A percentile compares a stretch with the other conserved stretches of the same genome.
phyloP scores from a whole-genome alignment of 768 basidiomycete genomes.

The Gloeostereum incarnatum region DNA sequence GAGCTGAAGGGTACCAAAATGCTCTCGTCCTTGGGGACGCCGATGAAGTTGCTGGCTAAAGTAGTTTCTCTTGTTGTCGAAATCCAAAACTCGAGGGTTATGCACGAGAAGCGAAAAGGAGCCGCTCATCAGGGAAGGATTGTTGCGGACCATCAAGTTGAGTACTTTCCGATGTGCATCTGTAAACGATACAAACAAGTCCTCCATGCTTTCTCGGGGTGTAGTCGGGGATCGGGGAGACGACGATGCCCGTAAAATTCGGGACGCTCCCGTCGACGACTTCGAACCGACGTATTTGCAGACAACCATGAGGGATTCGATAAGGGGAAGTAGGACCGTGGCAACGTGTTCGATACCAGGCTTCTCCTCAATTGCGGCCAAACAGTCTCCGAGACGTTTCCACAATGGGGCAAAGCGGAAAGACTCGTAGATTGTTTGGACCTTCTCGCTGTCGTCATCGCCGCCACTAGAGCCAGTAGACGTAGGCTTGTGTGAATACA shows the following conservation, averaged over 20 bases:
- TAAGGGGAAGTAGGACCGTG: slow-evolving; percentile 86
- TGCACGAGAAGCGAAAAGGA: slow-evolving; percentile 95
- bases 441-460: slow-evolving; percentile 64
- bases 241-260: slow-evolving; percentile 50
- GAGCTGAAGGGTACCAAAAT: slow-evolving; percentile 75
- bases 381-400: slow-evolving; percentile 83
- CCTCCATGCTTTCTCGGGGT: slow-evolving; percentile 73
- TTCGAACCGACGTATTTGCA: slow-evolving; percentile 89
- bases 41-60: slow-evolving; percentile 89
- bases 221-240: slow-evolving; percentile 65
- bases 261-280: slow-evolving; percentile 31
- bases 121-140: slow-evolving; percentile 95
- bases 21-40: slow-evolving; percentile 70
- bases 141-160: slow-evolving; percentile 97
- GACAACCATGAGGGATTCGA: slow-evolving; percentile 97
- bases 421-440: slow-evolving; percentile 81
- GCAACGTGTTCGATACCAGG: slow-evolving; percentile 81
- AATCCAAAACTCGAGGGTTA: slow-evolving; percentile 94
- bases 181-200: slow-evolving; percentile 89
- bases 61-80: slow-evolving; percentile 98
- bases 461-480: slow-evolving; percentile 25
- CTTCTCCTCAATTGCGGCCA: slow-evolving; percentile 73
- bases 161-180: slow-evolving; percentile 89
- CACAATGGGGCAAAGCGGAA: slow-evolving; percentile 89
- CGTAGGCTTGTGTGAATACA: slow-evolving; percentile 62